Conservation (phyloP, 768 basidiomycete species). For the Tricholoma sp. region DNA sequence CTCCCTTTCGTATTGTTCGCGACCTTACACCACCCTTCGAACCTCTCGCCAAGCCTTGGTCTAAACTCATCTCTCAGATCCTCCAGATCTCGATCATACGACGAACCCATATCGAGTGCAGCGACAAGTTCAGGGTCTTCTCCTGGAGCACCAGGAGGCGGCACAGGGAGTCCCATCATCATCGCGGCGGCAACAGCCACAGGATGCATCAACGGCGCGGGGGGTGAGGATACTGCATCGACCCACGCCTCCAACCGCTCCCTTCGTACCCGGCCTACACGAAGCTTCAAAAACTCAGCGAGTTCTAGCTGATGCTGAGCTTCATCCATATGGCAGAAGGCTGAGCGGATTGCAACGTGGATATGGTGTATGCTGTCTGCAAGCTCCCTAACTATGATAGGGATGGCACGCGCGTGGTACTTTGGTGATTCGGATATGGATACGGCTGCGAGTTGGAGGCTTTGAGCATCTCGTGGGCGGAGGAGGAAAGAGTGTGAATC, state of each 20-base stretch:
- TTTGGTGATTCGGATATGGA: constrained; percentile 27
- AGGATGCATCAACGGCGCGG: constrained; percentile 35
- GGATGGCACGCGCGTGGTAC: constrained; percentile 28
- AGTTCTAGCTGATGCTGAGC: constrained; percentile 37
- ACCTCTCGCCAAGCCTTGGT: constrained; percentile 50
- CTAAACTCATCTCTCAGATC: constrained; percentile 58
- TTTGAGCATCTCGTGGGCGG: constrained; percentile 50
- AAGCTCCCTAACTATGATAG: constrained; percentile 50
- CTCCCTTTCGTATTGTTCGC: constrained; percentile 36
- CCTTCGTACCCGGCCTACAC: constrained; percentile 31
- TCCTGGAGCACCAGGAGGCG: constrained; percentile 26
- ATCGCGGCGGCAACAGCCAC: constrained; percentile 56
- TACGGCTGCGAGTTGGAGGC: constrained; percentile 40
- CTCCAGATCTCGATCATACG: constrained; percentile 48
- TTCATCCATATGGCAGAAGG: constrained; percentile 45
- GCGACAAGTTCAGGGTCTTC: constrained; percentile 46
- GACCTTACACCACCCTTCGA: constrained; percentile 51
- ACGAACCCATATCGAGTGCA: constrained; percentile 45
- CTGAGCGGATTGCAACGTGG: constrained; percentile 34
- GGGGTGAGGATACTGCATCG: constrained; percentile 39
- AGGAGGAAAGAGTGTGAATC: constrained; percentile 46
- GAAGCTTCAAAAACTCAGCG: constrained; percentile 39
- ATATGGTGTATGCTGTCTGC: constrained; percentile 39
- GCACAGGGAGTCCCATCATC: constrained; percentile 39
- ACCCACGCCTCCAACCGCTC: constrained; percentile 50